A percentile compares a stretch with the other conserved stretches of the same genome.
These are phyloP conservation scores for Coemansia sp. DNA, from an alignment of 192 early-diverging fungal genomes.

Conservation along the genomic window DNA sequence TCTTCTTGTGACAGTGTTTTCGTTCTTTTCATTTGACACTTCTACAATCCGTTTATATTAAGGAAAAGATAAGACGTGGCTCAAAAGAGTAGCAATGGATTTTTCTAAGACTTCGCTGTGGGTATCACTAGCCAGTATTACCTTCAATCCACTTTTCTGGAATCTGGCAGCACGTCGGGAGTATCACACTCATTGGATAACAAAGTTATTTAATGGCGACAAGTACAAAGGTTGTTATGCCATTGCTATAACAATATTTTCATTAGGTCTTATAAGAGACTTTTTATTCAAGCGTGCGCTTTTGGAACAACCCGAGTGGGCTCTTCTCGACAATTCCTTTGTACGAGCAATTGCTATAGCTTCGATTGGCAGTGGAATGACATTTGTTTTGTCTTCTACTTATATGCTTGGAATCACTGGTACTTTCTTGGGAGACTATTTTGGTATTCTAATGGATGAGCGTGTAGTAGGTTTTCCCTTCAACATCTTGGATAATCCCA, in stretches of 20 bases:
- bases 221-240: slow-evolving; percentile 72
- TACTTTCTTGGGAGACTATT: slow-evolving; percentile 93
- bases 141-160: slow-evolving; percentile 89
- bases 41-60: too few relatives aligned
- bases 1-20: not conserved
- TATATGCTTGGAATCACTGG: slow-evolving; percentile 84
- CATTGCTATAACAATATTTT: slow-evolving; percentile 79
- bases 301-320: slow-evolving; percentile 61
- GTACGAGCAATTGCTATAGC: slow-evolving; percentile 54
- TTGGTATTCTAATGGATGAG: slow-evolving; percentile 87
- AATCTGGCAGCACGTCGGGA: slow-evolving; percentile 85
- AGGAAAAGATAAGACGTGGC: too few relatives aligned
- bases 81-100: slow-evolving; percentile 60
- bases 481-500: slow-evolving; percentile 90
- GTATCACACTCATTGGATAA: slow-evolving; percentile 71
- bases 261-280: slow-evolving; percentile 79
- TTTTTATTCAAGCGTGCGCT: slow-evolving; percentile 72
- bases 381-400: slow-evolving; percentile 81
- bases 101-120: slow-evolving; percentile 66
- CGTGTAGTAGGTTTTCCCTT: slow-evolving; percentile 89
- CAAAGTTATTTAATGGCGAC: slow-evolving; percentile 67
- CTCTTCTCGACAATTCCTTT: slow-evolving; percentile 48
- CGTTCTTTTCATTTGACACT: not conserved
- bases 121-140: slow-evolving; percentile 65
- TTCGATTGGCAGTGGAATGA: slow-evolving; percentile 64